Evolutionary conservation across 768 basidiomycete genomes (phyloP), one percentile per base, ranked within the genome.

Genomic region (Mycena belliarum): DNA sequence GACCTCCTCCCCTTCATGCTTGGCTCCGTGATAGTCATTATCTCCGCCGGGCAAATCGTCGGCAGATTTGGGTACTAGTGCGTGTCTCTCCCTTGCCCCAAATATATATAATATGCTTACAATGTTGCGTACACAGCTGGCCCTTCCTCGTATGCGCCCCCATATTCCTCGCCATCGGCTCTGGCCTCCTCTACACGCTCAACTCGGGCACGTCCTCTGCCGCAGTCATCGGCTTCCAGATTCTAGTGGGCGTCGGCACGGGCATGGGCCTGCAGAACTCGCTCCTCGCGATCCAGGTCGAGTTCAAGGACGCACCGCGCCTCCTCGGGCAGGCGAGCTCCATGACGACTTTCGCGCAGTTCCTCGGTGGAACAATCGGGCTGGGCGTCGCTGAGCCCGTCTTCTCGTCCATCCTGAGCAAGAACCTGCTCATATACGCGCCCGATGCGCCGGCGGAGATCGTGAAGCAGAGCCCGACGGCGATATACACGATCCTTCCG

Each of bases 261-360:
- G 65, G 65, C 15, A 42, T 64, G 46, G 58, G 57, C 40, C 57
- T 65, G 60, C 63, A 66, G 32, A 66, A 66, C 51, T 23, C 55
- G 3, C 23, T 66, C 29, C 28, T 66, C 26, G 65, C 65, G 18
- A 59, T 64, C 3, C 63, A 65, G 47, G 61, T 59, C 47, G 63
- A 64, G 45, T 64, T 63, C 52, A 32, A 32, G 29, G 29, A 32
- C 24, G 28, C 28, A 29, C 37, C 32, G 6, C 18, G 35, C 57
- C 57, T 61, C 7, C 46, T 66, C 10, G 52, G 49, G 3, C 63
- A 61, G 45, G 63, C 63, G 8, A 64, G 60, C 9, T 55, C 57
- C 25, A 63, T 64, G 60, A 60, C 52, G 24, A 35, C 47, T 21
- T 60, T 66, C 32, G 52, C 29, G 28, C 62, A 63, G 58, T 53